These are phyloP conservation scores for Leptodermis oblonga DNA, from an alignment of 257 asterid genomes.

Conservation along the genomic window DNA sequence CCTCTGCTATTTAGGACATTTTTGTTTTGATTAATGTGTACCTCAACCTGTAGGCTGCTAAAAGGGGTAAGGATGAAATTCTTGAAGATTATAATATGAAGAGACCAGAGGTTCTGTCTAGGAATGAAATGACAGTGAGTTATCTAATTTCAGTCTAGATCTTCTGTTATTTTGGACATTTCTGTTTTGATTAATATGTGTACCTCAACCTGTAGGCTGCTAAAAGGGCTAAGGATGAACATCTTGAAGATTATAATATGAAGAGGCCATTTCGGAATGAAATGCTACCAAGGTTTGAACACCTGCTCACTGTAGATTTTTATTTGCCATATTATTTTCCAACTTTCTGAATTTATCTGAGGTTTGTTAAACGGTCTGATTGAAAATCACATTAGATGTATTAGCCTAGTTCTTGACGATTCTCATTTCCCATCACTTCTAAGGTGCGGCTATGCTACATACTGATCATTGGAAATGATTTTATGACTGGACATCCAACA, in stretches of 20 bases:
- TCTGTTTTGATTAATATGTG: background rate
- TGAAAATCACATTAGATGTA: background rate
- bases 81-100: constrained; percentile 35
- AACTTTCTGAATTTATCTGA: background rate
- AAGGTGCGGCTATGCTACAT: background rate
- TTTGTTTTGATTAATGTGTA: background rate
- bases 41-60: constrained; percentile 36
- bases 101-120: constrained; percentile 36
- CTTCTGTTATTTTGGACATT: background rate
- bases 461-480: background rate
- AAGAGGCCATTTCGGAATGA: constrained; percentile 36
- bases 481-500: background rate
- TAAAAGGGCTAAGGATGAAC: constrained; percentile 45
- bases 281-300: constrained; percentile 48
- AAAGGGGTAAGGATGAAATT: constrained; percentile 43
- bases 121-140: constrained; percentile 35
- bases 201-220: constrained; percentile 31
- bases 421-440: background rate
- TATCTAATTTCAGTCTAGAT: background rate
- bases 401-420: background rate
- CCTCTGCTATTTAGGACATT: background rate
- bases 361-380: background rate
- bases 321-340: background rate
- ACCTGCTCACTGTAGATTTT: background rate
- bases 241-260: constrained; percentile 31